Conservation (phyloP, 148 eudicot species). For the Talinum fruticosum region DNA sequence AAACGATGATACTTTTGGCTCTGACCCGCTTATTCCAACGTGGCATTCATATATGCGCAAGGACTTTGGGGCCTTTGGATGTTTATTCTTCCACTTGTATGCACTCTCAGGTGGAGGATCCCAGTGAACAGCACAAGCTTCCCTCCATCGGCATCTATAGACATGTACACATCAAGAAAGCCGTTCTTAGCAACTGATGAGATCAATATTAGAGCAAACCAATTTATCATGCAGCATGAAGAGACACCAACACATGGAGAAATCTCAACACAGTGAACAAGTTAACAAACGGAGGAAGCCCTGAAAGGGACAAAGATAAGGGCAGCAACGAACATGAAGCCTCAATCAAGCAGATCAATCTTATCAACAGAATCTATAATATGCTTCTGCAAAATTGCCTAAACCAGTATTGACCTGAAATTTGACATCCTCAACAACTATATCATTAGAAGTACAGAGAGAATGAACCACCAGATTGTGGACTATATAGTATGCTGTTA, state of each 20-base stretch:
- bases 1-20: conserved; percentile 76
- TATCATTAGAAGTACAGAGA: background rate
- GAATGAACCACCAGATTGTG: background rate
- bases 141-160: conserved; percentile 65
- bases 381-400: background rate
- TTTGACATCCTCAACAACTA: background rate
- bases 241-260: background rate
- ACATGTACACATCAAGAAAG: conserved; percentile 7
- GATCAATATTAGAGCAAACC: background rate
- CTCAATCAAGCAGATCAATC: background rate
- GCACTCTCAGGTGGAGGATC: conserved; percentile 79
- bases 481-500: conserved; percentile 4
- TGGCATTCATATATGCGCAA: conserved; percentile 95
- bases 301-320: background rate
- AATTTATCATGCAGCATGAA: background rate
- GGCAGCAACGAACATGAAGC: background rate
- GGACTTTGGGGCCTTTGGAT: conserved; percentile 63
- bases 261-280: background rate
- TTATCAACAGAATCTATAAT: background rate
- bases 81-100: conserved; percentile 71
- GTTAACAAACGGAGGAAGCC: background rate
- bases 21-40: conserved; percentile 79
- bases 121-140: conserved; percentile 92
- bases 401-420: background rate
- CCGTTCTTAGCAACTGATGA: conserved; percentile 10